Percentiles rank a stretch among this genome's conserved stretches.
phyloP scores from a whole-genome alignment of 2,329 filamentous ascomycete species.

The Ceratocystiopsis sp. region DNA sequence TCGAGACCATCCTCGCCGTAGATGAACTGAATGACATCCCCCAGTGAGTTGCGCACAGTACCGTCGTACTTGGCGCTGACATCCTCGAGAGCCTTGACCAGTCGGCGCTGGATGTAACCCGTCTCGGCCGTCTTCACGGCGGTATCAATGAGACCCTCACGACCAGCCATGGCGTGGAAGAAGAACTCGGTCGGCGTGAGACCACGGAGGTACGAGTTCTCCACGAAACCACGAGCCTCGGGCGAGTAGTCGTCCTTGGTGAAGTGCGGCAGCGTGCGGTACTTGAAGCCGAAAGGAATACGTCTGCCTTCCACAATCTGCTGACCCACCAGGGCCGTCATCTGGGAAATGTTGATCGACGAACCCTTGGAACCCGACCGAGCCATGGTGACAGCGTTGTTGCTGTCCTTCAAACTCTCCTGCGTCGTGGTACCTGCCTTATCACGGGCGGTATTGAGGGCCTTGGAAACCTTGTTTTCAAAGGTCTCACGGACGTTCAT shows the following conservation, averaged over 20 bases:
- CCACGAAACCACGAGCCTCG: conserved; percentile 90
- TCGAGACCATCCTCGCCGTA: conserved; percentile 97
- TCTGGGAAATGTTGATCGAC: conserved; percentile 98
- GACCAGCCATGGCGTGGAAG: conserved; percentile 99
- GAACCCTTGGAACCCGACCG: conserved; percentile 95
- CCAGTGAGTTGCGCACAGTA: conserved; percentile 89
- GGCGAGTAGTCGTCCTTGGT: conserved; percentile 99
- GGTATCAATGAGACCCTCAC: conserved; percentile 98
- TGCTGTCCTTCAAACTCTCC: conserved; percentile 82
- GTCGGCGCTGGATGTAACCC: conserved; percentile 94
- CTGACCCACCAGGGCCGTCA: conserved; percentile 95
- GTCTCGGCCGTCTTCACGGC: conserved; percentile 99
- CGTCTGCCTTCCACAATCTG: conserved; percentile 97
- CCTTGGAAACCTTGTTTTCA: conserved; percentile 89
- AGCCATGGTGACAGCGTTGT: conserved; percentile 95
- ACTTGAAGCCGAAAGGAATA: conserved; percentile 98
- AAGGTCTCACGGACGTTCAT: conserved; percentile 99
- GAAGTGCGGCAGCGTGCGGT: conserved; percentile 90
- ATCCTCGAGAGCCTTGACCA: conserved; percentile 96
- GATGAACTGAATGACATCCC: conserved; percentile 91
- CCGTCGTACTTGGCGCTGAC: conserved; percentile 96
- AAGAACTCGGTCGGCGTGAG: conserved; percentile 94
- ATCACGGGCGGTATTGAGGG: conserved; percentile 89
- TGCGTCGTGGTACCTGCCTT: conserved; percentile 86
- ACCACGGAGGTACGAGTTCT: conserved; percentile 95